Evolutionary conservation across 345 rosid genomes (phyloP).

Genomic region (Aquilaria malaccensis): DNA sequence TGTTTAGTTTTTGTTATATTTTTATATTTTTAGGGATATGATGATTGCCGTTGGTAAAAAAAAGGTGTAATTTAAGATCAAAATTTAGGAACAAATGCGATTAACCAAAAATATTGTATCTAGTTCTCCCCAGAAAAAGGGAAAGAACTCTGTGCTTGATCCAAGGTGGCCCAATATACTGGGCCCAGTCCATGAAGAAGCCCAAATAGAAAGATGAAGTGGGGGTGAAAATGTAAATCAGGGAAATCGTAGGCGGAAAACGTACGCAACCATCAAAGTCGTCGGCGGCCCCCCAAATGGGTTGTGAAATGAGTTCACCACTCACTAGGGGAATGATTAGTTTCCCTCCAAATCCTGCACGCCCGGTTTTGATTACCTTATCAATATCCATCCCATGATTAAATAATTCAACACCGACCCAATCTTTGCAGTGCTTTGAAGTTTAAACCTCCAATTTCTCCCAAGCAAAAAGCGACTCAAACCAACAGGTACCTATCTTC

Average conservation of each 20-base stretch:
- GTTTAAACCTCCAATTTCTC: not conserved
- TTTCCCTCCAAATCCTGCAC: constrained; percentile 31
- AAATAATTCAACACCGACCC: not conserved
- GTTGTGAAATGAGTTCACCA: not conserved
- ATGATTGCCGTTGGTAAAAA: too few species aligned
- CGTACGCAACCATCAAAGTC: not conserved
- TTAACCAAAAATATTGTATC: too few species aligned
- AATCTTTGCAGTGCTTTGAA: not conserved
- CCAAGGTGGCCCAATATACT: too few species aligned
- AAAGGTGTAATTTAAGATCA: too few species aligned
- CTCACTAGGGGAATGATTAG: not conserved
- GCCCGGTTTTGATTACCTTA: not conserved
- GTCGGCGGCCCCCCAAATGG: not conserved
- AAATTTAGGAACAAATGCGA: too few species aligned
- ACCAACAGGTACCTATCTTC: not conserved
- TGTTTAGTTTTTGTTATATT: too few species aligned
- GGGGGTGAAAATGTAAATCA: too few species aligned
- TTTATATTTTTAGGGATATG: too few species aligned
- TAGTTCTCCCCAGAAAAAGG: too few species aligned
- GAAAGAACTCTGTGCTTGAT: too few species aligned
- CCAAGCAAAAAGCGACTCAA: not conserved
- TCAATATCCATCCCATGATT: constrained; percentile 5
- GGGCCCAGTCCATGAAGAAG: too few species aligned
- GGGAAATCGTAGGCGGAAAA: constrained; percentile 10
- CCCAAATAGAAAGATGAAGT: too few species aligned